Conservation (phyloP, 108 stramenopile genomes). For the Cyclotella atomus region DNA sequence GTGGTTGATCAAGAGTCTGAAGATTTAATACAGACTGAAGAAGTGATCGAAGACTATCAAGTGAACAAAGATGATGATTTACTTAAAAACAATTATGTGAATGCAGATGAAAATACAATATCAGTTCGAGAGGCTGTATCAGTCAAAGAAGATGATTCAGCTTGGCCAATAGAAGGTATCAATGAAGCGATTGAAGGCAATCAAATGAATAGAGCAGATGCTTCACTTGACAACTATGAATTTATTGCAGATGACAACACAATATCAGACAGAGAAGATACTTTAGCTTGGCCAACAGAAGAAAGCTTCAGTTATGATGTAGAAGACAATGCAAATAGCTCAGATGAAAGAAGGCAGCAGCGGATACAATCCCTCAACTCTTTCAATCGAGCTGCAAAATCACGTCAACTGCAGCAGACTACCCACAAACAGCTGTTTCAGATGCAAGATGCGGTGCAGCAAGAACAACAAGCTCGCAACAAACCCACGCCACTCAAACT, state of each 20-base stretch:
- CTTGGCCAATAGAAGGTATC: background rate
- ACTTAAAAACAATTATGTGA: background rate
- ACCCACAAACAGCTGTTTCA: background rate
- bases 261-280: too few species aligned
- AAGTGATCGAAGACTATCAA: background rate
- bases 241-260: too few species aligned
- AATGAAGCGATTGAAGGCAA: too few species aligned
- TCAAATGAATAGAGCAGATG: too few species aligned
- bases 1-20: background rate
- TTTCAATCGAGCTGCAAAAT: background rate
- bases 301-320: background rate
- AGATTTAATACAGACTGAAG: background rate
- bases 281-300: too few species aligned
- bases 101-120: background rate
- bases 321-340: background rate
- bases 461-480: background rate
- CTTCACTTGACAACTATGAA: too few species aligned
- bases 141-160: background rate
- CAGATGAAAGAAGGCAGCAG: background rate
- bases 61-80: background rate
- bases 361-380: background rate
- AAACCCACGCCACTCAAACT: conserved; percentile 1
- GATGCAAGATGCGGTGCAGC: background rate
- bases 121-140: background rate
- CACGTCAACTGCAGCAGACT: background rate